Conservation (phyloP, 805 yeast genomes). For the Yamadazyma endophytica region DNA sequence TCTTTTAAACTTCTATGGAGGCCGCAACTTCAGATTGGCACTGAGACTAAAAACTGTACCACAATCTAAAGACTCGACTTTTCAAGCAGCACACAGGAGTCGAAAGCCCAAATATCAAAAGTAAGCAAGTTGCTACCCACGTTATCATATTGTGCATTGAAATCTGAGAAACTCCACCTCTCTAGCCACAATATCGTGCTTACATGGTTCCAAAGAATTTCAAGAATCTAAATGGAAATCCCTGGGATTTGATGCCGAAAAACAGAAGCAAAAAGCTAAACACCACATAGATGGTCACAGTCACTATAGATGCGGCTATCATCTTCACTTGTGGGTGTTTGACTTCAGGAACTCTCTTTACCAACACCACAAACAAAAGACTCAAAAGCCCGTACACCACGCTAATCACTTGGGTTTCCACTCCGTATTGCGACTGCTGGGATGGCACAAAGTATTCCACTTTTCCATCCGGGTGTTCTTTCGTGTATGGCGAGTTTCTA, state of each 20-base stretch:
- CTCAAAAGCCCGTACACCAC: conserved; percentile 69
- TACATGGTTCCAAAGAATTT: too few species aligned
- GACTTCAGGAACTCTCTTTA: conserved; percentile 51
- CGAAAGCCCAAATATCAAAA: too few species aligned
- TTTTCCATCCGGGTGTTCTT: conserved; percentile 35
- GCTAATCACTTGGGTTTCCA: conserved; percentile 85
- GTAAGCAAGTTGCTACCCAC: too few species aligned
- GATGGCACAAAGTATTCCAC: conserved; percentile 45
- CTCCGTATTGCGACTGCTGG: conserved; percentile 74
- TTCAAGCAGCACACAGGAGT: too few species aligned
- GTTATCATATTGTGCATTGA: neutral
- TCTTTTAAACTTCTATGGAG: too few species aligned
- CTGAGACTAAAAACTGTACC: too few species aligned
- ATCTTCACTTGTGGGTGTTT: conserved; percentile 44
- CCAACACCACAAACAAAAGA: conserved; percentile 52
- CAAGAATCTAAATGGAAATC: conserved; percentile 68
- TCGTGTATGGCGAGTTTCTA: conserved; percentile 65
- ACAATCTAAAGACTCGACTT: too few species aligned
- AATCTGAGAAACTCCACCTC: too few species aligned
- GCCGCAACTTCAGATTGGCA: too few species aligned
- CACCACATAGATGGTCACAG: conserved; percentile 45
- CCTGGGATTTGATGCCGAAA: conserved; percentile 65
- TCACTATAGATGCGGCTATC: conserved; percentile 42
- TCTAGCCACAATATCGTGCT: too few species aligned
- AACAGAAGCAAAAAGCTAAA: conserved; percentile 63